Base-by-base conservation (phyloP, 768 basidiomycete species). In the Tylopilus felleus region DNA sequence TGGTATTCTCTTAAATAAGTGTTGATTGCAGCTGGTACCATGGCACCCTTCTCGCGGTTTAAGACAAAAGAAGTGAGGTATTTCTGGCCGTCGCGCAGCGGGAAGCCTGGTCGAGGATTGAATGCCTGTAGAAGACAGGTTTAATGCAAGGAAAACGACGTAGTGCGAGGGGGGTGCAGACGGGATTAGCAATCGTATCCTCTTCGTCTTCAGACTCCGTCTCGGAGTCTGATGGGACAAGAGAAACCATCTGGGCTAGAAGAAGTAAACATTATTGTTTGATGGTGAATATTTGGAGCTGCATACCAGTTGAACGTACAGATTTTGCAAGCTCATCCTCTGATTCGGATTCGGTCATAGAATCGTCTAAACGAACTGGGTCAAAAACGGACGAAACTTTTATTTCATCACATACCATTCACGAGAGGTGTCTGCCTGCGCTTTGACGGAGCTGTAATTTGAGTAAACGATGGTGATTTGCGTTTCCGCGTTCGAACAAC, bases 1-100 rank as follows among this genome's bases (percentile, higher is more conserved):
- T 98, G 96, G 63, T 98, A 98, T 31, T 85, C 83, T 50, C 95
- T 85, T n/a, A 98, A 75, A 67, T 86, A 91, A 0, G 85, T 84
- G 68, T 95, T 96, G 62, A 97, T 86, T 4, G 84, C 69, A 8
- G 75, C 78, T 3, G 89, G 87, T 21, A 90, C 79, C 57, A 74
- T 74, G 21, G 83, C 74, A 29, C 72, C 68, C 41, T 74, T 63
- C 25, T 70, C 70, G 33, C 64, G 63, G 52, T 84, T 81, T 12
- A 92, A 74, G 27, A 81, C 62, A 19, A 86, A 58, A 0, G 86
- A 75, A 8, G 76, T 77, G 0, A 73, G 71, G 10, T 52, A 54
- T 21, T 59, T 60, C 58, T 85, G 82, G 6, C 62, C 77, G 0
- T 75, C 70, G 21, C 66, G 62, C 7, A 83, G 73, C 6, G 75